Evolutionary conservation across 2,329 filamentous ascomycete genomes (phyloP), one percentile per base, ranked within the genome.

Genomic region (Orbilia javanica): DNA sequence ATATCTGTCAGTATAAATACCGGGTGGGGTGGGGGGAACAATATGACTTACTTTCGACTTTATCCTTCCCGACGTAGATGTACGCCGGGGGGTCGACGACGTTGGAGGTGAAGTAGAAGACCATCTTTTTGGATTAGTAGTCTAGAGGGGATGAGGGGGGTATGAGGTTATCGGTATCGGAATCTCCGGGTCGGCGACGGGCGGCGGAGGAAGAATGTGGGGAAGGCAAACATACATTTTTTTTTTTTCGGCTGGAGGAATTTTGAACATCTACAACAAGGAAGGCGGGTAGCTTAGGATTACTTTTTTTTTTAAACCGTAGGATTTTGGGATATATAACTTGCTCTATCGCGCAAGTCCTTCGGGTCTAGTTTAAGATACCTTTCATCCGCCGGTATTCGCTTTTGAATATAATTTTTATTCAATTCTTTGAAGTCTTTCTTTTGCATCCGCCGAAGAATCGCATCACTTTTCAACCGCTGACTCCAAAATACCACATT

Each of bases 51-150:
- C 96, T 99, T 87, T 99, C 96, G 82, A 96, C 94, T 86, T 99
- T 99, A 87, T 99, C 96, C 85, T 98, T 99, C 85, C 96, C 96
- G 76, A 97, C 93, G 84, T 99, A 99, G 83, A 99, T 90, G 83
- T 91, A 94, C 48, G 93, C 95, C 34, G 93, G 84, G 1, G 96
- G 95, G 11, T 90, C 88, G 44, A 97, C 93, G 48, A 90, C 90
- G 79, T 89, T 95, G 27, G 95, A 98, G 0, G 90, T 96, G 84
- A 96, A 98, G 85, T 98, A 98, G 86, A 92, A 97, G 55, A 99
- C 96, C 96, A 99, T 96, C 44, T 50, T 39, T 60, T 29, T 13
- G 52, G 42, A 42, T 52, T n/a, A n/a, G n/a, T n/a, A n/a, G n/a
- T n/a, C n/a, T n/a, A n/a, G n/a, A n/a, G n/a, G n/a, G n/a, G 22